Percentiles rank a stretch among this genome's conserved stretches.
phyloP scores from a whole-genome alignment of 176 grass and related monocot species.

The Musa troglodytarum region DNA sequence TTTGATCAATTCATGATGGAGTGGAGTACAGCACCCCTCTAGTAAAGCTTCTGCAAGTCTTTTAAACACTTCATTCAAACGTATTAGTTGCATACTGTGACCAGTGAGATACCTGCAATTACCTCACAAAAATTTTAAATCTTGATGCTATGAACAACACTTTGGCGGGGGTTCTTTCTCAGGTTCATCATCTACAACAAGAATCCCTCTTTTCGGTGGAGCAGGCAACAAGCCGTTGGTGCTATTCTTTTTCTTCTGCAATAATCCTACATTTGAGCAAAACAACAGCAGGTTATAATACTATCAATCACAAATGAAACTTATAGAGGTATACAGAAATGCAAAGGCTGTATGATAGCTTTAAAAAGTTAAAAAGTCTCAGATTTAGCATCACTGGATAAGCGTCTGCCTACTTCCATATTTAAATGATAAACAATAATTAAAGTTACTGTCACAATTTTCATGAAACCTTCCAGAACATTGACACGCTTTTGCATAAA shows the following conservation, averaged over 20 bases:
- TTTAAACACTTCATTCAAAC: background rate
- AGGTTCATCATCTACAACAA: slow-evolving; percentile 57
- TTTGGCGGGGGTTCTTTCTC: slow-evolving; percentile 61
- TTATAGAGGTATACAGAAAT: background rate
- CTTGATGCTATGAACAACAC: slow-evolving; percentile 52
- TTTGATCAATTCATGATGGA: no score
- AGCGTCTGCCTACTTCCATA: background rate
- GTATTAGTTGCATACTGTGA: background rate
- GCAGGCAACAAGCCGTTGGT: slow-evolving; percentile 25
- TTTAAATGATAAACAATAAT: background rate
- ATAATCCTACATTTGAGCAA: slow-evolving; percentile 35
- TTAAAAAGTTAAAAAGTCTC: background rate
- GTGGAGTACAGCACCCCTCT: no score
- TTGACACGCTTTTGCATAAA: no score
- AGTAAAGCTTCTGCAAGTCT: no score
- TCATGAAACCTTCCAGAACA: background rate
- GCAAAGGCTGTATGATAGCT: no score
- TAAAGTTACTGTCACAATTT: background rate
- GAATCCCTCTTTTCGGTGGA: slow-evolving; percentile 42
- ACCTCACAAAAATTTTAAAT: background rate
- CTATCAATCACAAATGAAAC: background rate
- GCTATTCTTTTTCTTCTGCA: slow-evolving; percentile 51
- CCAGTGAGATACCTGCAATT: background rate
- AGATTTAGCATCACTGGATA: no score
- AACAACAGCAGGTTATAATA: background rate